These are phyloP conservation scores for Pichia nanzhaoensis DNA, from an alignment of 805 yeast species.

Conservation along the genomic window DNA sequence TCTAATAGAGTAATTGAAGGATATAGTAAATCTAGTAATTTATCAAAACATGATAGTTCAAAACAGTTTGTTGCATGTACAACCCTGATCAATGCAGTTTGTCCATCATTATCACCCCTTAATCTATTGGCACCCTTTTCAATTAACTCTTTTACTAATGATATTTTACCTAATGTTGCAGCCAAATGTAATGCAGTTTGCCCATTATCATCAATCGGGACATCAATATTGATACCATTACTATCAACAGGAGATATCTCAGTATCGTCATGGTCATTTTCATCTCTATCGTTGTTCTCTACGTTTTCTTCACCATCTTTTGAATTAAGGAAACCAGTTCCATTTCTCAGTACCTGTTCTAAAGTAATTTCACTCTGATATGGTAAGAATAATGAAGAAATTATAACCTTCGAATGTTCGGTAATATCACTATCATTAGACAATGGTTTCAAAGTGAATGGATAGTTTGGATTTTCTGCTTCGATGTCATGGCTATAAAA, in stretches of 20 bases:
- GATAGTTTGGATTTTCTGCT: conserved; percentile 37
- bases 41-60: conserved; percentile 69
- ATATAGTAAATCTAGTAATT: conserved; percentile 62
- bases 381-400: conserved; percentile 47
- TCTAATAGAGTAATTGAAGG: conserved; percentile 67
- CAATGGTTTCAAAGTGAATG: conserved; percentile 45
- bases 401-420: conserved; percentile 31
- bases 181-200: conserved; percentile 96
- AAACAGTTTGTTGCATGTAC: conserved; percentile 78
- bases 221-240: conserved; percentile 52
- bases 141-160: conserved; percentile 64
- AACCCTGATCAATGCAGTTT: conserved; percentile 79
- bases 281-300: not conserved
- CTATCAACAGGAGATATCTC: not conserved
- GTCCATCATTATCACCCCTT: conserved; percentile 76
- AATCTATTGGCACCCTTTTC: conserved; percentile 60
- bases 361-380: conserved; percentile 29
- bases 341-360: conserved; percentile 2
- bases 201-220: conserved; percentile 88
- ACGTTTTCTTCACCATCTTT: conserved; percentile 15
- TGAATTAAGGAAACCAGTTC: not conserved
- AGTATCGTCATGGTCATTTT: not conserved
- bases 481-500: conserved; percentile 32
- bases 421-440: conserved; percentile 13
- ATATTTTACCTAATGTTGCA: conserved; percentile 75